Evolutionary conservation across 331 rosid species (phyloP).

Genomic region (Stylosanthes scabra): DNA sequence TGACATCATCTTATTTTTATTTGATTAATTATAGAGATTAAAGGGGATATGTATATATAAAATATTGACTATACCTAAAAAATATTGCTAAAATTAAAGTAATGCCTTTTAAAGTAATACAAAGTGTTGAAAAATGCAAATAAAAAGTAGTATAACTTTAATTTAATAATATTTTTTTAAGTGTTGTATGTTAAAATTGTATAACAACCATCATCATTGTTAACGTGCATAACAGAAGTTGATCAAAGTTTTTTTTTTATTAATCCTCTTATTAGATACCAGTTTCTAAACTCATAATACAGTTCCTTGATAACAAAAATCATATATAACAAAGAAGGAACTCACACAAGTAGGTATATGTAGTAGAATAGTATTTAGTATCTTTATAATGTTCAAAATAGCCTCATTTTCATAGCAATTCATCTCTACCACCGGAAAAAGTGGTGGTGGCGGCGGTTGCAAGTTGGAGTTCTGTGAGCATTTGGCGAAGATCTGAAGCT

Average conservation of each 20-base stretch:
- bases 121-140: no score
- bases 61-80: no score
- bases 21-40: no score
- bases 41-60: no score
- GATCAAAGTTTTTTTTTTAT: neutral
- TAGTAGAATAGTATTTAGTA: neutral
- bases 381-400: neutral
- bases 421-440: neutral
- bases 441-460: constrained; percentile 34
- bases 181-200: no score
- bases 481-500: constrained; percentile 73
- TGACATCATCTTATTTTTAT: no score
- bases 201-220: no score
- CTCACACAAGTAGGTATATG: neutral
- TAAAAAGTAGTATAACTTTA: no score
- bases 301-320: neutral
- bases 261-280: neutral
- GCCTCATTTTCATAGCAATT: neutral
- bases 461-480: constrained; percentile 61
- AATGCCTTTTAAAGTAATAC: no score
- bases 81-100: no score
- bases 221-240: neutral
- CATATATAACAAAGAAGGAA: neutral
- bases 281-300: constrained; percentile 4
- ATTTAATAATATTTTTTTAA: no score